phyloP scores from a whole-genome alignment of 2,329 filamentous ascomycete species.

The Fragosphaeria purpurea region DNA sequence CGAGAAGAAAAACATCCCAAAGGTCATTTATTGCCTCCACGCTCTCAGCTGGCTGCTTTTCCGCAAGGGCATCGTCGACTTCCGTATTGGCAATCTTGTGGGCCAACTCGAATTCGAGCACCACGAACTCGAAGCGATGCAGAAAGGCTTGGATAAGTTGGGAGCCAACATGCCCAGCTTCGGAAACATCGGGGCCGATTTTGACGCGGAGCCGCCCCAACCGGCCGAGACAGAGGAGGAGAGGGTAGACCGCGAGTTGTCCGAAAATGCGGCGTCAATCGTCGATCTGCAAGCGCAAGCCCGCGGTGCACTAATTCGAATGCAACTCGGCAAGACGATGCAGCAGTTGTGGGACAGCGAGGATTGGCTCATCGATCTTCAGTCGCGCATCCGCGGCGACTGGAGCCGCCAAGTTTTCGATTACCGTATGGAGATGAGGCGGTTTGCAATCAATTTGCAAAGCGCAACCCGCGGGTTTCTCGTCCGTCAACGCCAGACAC shows the following conservation, averaged over 20 bases:
- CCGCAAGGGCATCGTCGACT: constrained; percentile 87
- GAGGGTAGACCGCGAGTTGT: constrained; percentile 69
- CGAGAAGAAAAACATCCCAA: constrained; percentile 99
- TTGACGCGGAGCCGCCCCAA: constrained; percentile 73
- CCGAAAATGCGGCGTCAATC: constrained; percentile 62
- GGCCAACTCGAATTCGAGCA: constrained; percentile 96
- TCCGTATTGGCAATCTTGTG: constrained; percentile 92
- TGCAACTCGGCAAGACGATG: constrained; percentile 74
- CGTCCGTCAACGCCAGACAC: constrained; percentile 51
- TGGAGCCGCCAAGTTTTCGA: constrained; percentile 73
- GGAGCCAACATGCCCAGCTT: constrained; percentile 96
- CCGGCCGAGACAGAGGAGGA: constrained; percentile 87
- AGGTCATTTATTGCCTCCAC: constrained; percentile 98
- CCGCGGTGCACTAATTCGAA: constrained; percentile 66
- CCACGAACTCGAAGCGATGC: constrained; percentile 92
- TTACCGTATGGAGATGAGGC: constrained; percentile 74
- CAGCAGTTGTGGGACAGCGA: constrained; percentile 83
- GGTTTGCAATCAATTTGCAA: constrained; percentile 71
- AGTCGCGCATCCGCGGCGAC: constrained; percentile 78
- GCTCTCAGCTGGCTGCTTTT: constrained; percentile 95
- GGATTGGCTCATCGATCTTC: constrained; percentile 66
- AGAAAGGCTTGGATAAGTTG: constrained; percentile 92
- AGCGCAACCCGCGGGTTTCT: constrained; percentile 68
- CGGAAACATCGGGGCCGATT: constrained; percentile 91
- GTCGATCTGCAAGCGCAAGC: constrained; percentile 79